A percentile compares a stretch with the other conserved stretches of the same genome.
These are phyloP conservation scores for Thymus mandschuricus DNA, from an alignment of 257 asterid species.

Conservation along the genomic window DNA sequence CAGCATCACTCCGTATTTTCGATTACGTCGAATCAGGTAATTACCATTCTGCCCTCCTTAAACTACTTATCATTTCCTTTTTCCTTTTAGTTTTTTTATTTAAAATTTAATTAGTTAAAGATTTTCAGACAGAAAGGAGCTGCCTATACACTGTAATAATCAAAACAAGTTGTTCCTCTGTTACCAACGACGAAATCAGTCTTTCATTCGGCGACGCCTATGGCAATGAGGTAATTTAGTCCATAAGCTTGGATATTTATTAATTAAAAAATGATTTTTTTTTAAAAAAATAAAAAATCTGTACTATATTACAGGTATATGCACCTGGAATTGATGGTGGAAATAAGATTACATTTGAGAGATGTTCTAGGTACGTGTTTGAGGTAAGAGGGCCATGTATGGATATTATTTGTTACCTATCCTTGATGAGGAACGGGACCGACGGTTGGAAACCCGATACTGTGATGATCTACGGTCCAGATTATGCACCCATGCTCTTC, in stretches of 20 bases:
- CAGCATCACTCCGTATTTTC: neutral
- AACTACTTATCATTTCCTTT: neutral
- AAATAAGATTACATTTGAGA: conserved; percentile 31
- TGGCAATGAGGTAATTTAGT: conserved; percentile 41
- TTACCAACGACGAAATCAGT: conserved; percentile 49
- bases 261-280: no score
- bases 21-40: conserved; percentile 20
- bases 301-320: conserved; percentile 14
- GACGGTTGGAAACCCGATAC: conserved; percentile 56
- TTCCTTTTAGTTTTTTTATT: neutral
- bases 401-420: conserved; percentile 39
- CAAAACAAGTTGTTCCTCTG: conserved; percentile 55
- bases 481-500: conserved; percentile 30
- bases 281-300: no score
- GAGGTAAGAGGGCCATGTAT: conserved; percentile 39
- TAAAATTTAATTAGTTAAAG: neutral
- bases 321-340: conserved; percentile 45
- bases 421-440: conserved; percentile 46
- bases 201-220: conserved; percentile 52
- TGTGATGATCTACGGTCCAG: conserved; percentile 28
- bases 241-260: no score
- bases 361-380: conserved; percentile 47
- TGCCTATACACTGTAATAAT: conserved; percentile 44
- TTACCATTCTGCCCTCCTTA: neutral
- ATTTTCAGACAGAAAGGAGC: conserved; percentile 23